Conservation (phyloP, 208 protist genomes). For the Trypanosomatidae sp. region DNA sequence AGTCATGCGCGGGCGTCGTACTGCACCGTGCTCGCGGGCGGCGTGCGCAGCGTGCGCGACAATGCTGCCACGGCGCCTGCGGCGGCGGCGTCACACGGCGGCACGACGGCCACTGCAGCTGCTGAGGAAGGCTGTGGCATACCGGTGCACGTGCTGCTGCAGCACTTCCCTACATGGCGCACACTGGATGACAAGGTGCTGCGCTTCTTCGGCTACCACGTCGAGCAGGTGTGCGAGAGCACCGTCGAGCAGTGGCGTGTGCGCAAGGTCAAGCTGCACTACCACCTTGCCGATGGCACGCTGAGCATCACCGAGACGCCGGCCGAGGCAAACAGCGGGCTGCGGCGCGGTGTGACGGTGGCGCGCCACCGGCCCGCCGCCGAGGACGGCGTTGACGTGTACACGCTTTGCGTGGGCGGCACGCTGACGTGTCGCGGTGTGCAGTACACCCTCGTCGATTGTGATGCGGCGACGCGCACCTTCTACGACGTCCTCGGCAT, state of each 20-base stretch:
- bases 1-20: conserved; percentile 24
- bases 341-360: conserved; percentile 84
- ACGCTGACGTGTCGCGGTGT: conserved; percentile 73
- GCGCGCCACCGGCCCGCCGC: conserved; percentile 69
- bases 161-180: conserved; percentile 75
- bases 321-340: conserved; percentile 84
- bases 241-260: conserved; percentile 75
- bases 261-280: conserved; percentile 87
- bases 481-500: conserved; percentile 82
- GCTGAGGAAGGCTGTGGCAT: conserved; percentile 38
- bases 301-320: conserved; percentile 89
- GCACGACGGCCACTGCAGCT: neutral
- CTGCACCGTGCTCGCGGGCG: conserved; percentile 44
- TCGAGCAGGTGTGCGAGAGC: conserved; percentile 89
- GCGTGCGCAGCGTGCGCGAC: conserved; percentile 10
- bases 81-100: neutral
- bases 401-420: conserved; percentile 73
- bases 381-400: conserved; percentile 53
- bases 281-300: conserved; percentile 91
- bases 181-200: conserved; percentile 91
- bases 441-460: conserved; percentile 88
- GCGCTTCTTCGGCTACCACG: conserved; percentile 93
- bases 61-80: conserved; percentile 14
- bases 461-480: conserved; percentile 88
- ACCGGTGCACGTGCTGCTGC: conserved; percentile 42